Percentiles rank a stretch among this genome's conserved stretches.
Evolutionary conservation across 2,329 filamentous ascomycete genomes (phyloP).

Genomic region (Colletotrichum tropicicola): DNA sequence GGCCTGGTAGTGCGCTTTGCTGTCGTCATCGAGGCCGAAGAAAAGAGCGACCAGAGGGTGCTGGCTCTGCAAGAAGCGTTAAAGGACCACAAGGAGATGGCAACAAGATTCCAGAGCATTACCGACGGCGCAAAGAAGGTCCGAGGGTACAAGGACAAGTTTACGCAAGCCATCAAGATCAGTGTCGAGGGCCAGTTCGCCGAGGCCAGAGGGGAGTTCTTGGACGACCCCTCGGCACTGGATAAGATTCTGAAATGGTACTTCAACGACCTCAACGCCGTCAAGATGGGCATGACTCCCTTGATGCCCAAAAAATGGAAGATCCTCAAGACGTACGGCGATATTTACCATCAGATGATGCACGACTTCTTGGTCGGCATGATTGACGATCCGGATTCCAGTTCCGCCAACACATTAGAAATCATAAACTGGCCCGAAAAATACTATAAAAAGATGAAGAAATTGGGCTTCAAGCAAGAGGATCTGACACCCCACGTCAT

Average conservation of each 20-base stretch:
- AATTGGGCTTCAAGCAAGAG: slow-evolving; percentile 80
- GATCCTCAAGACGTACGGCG: slow-evolving; percentile 88
- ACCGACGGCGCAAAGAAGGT: slow-evolving; percentile 91
- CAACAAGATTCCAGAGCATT: slow-evolving; percentile 92
- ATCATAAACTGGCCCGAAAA: slow-evolving; percentile 96
- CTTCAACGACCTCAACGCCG: slow-evolving; percentile 96
- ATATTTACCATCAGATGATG: slow-evolving; percentile 94
- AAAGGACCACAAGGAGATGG: slow-evolving; percentile 95
- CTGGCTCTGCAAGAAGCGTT: slow-evolving; percentile 92
- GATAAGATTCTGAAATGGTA: slow-evolving; percentile 95
- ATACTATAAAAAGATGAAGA: slow-evolving; percentile 95
- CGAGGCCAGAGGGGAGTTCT: slow-evolving; percentile 76
- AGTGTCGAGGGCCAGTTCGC: slow-evolving; percentile 80
- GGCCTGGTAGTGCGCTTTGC: slow-evolving; percentile 91
- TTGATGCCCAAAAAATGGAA: slow-evolving; percentile 98
- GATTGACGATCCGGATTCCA: slow-evolving; percentile 86
- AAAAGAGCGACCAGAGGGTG: slow-evolving; percentile 94
- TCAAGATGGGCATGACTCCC: slow-evolving; percentile 89
- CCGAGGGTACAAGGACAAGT: slow-evolving; percentile 96
- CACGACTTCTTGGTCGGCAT: slow-evolving; percentile 88
- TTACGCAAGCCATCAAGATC: slow-evolving; percentile 80
- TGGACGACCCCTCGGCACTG: slow-evolving; percentile 82
- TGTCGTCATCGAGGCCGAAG: slow-evolving; percentile 92
- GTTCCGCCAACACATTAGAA: slow-evolving; percentile 85
- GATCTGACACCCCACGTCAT: slow-evolving; percentile 88